Evolutionary conservation across 495 filamentous ascomycete species (phyloP), one percentile per base, ranked within the genome.

Genomic region (Patellaria atrata): DNA sequence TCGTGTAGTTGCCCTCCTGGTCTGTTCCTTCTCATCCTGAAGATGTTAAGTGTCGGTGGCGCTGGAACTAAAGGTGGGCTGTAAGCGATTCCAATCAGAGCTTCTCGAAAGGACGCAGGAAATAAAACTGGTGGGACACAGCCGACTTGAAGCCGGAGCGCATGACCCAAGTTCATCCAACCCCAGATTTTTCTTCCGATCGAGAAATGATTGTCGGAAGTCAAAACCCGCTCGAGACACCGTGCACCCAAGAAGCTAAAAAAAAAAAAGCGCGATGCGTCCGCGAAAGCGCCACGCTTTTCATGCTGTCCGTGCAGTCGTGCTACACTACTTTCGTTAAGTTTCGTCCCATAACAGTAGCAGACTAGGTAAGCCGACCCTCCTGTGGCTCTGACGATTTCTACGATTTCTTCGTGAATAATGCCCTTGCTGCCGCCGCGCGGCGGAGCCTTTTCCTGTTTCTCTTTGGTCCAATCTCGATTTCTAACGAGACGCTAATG

Each of bases 1-100:
- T n/a, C n/a, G n/a, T n/a, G n/a, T n/a, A n/a, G n/a, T n/a, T n/a
- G n/a, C n/a, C n/a, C n/a, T n/a, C n/a, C n/a, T n/a, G n/a, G n/a
- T n/a, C n/a, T n/a, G n/a, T n/a, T n/a, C n/a, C n/a, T n/a, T n/a
- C n/a, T n/a, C n/a, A n/a, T n/a, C n/a, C n/a, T n/a, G n/a, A n/a
- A n/a, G n/a, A n/a, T n/a, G n/a, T n/a, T n/a, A n/a, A n/a, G n/a
- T n/a, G n/a, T n/a, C n/a, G n/a, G n/a, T n/a, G n/a, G n/a, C n/a
- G n/a, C n/a, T n/a, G n/a, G n/a, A n/a, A n/a, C n/a, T n/a, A 31
- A 27, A 37, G 31, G 24, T 37, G 24, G 34, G 34, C 34, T 37
- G 34, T 28, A 28, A 28, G 24, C 34, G 34, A 26, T 28, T 15
- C 22, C 11, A 28, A 28, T 27, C 22, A 37, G 11, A 20, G 31